These are phyloP conservation scores for Calonectria multiphialidica DNA, from an alignment of 2,329 filamentous ascomycete species.

Conservation along the genomic window DNA sequence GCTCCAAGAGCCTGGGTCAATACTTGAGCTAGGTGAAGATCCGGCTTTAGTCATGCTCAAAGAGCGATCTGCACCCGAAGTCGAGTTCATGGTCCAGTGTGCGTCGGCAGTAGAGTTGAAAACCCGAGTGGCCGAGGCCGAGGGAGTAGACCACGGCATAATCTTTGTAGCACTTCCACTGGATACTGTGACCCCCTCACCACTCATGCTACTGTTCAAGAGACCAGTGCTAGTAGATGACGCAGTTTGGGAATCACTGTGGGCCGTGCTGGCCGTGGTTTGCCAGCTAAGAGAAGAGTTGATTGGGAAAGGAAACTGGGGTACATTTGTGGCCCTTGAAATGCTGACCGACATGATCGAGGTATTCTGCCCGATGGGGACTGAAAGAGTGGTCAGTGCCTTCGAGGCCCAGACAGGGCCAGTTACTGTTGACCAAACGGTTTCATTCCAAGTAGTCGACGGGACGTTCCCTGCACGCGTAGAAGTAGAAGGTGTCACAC, in stretches of 20 bases:
- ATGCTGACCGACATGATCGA: conserved; percentile 18
- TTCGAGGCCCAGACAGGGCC: not conserved
- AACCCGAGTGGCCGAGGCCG: conserved; percentile 9
- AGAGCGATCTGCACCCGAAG: not conserved
- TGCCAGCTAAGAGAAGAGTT: conserved; percentile 19
- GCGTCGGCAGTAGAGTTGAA: conserved; percentile 19
- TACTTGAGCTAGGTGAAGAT: not conserved
- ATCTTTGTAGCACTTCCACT: conserved; percentile 33
- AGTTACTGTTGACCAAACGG: not conserved
- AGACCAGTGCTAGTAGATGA: conserved; percentile 17
- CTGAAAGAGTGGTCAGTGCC: not conserved
- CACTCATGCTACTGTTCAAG: conserved; percentile 17
- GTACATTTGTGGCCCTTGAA: not conserved
- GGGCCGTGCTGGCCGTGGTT: conserved; percentile 9
- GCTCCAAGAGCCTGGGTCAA: not conserved
- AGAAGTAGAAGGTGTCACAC: not conserved
- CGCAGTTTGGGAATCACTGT: not conserved
- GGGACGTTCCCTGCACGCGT: not conserved
- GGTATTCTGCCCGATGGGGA: not conserved
- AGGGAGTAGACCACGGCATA: conserved; percentile 1
- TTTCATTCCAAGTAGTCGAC: not conserved
- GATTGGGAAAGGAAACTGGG: conserved; percentile 14
- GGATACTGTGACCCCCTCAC: conserved; percentile 22
- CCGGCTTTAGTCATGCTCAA: not conserved
- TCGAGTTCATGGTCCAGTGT: not conserved